Percentiles rank a stretch among this genome's conserved stretches.
Conservation (phyloP, 805 yeast species). For the Wickerhamiella bombiphila region DNA sequence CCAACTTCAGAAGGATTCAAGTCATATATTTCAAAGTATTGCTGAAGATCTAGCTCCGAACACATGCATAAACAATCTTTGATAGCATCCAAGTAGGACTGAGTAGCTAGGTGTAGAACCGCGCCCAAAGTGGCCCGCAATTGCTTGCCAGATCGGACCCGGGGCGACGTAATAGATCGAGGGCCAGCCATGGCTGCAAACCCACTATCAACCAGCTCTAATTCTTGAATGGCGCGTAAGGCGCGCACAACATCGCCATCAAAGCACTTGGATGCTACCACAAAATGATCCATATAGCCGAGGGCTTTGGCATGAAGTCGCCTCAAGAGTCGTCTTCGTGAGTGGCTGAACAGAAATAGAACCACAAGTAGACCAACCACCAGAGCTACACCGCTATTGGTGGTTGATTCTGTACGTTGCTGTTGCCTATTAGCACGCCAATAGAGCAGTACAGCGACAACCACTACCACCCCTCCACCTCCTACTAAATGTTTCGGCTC, state of each 20-base stretch:
- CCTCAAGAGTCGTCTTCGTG: constrained; percentile 22
- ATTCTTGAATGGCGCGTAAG: constrained; percentile 19
- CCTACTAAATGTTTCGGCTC: constrained; percentile 19
- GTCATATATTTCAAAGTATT: constrained; percentile 33
- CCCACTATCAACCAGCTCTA: constrained; percentile 21
- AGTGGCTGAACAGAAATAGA: constrained; percentile 22
- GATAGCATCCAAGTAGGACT: constrained; percentile 21
- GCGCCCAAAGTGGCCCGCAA: constrained; percentile 23
- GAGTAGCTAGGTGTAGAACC: constrained; percentile 21
- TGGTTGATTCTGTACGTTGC: background rate
- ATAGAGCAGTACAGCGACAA: constrained; percentile 22
- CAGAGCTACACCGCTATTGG: constrained; percentile 4
- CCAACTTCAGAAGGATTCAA: constrained; percentile 20
- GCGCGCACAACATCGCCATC: constrained; percentile 20
- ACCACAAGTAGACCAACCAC: constrained; percentile 19
- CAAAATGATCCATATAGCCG: constrained; percentile 16
- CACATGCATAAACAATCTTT: constrained; percentile 21
- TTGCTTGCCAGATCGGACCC: constrained; percentile 17
- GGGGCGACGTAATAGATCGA: background rate
- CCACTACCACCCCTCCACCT: constrained; percentile 25
- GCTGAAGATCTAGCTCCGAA: constrained; percentile 25
- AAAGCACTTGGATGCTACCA: constrained; percentile 16
- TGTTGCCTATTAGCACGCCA: constrained; percentile 12
- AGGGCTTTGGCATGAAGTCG: constrained; percentile 20
- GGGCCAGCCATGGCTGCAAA: constrained; percentile 2